These are phyloP conservation scores for Benincasa hispida DNA, from an alignment of 306 rosid genomes.

Conservation along the genomic window DNA sequence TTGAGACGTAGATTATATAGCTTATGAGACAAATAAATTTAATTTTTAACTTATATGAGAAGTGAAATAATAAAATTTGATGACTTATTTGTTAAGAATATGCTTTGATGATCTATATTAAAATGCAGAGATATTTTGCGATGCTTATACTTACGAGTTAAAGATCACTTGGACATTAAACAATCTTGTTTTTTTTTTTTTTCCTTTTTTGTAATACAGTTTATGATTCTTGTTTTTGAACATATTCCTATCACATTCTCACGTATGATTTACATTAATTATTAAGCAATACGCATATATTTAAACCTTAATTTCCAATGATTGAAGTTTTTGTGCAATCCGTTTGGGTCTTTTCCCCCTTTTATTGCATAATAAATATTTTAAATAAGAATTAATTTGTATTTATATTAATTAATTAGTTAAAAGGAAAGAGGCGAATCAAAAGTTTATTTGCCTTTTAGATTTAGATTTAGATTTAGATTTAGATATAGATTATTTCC, in stretches of 20 bases:
- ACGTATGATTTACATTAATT: neutral
- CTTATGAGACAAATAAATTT: neutral
- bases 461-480: no score
- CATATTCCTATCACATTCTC: neutral
- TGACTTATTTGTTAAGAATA: neutral
- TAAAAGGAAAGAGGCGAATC: no score
- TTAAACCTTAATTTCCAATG: neutral
- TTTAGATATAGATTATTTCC: no score
- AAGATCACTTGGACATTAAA: neutral
- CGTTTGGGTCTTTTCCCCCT: no score
- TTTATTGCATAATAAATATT: no score
- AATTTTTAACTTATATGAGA: neutral
- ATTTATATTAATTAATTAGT: no score
- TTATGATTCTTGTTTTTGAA: neutral
- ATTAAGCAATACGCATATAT: neutral
- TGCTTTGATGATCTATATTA: neutral
- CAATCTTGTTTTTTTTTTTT: neutral
- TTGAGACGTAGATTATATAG: neutral
- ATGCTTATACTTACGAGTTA: no score
- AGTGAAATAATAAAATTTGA: neutral
- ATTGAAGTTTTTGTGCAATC: neutral
- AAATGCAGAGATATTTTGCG: neutral
- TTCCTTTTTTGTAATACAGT: neutral
- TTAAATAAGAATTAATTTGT: no score
- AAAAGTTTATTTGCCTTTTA: no score